These are phyloP conservation scores for Fraxinus nigra DNA, from an alignment of 305 asterid species.

Conservation along the genomic window DNA sequence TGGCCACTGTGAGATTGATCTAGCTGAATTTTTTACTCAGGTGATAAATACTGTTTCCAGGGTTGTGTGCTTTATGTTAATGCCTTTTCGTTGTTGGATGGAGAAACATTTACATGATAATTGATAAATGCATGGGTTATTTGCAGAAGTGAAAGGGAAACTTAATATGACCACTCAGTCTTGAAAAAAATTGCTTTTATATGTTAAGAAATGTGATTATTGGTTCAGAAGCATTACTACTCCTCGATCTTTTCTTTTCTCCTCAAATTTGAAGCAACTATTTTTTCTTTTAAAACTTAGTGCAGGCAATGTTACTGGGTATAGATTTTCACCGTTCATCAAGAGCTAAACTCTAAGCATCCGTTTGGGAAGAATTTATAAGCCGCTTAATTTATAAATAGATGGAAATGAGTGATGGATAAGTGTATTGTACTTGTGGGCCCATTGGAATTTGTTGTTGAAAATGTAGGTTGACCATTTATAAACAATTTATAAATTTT, in stretches of 20 bases:
- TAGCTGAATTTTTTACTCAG: conserved; percentile 72
- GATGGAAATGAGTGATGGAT: neutral
- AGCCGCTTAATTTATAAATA: neutral
- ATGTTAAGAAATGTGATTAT: neutral
- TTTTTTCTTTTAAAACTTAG: neutral
- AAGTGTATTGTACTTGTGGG: neutral
- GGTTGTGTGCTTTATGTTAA: conserved; percentile 9
- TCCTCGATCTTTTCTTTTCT: neutral
- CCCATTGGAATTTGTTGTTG: neutral
- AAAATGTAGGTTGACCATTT: neutral
- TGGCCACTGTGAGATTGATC: conserved; percentile 84
- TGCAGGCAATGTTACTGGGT: neutral
- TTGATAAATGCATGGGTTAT: conserved; percentile 11
- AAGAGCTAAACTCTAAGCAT: neutral
- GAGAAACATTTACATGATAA: conserved; percentile 1
- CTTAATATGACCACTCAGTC: neutral
- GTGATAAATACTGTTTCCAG: conserved; percentile 43
- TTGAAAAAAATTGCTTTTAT: neutral
- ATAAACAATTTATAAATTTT: neutral
- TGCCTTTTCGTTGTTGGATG: conserved; percentile 13
- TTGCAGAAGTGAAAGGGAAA: neutral
- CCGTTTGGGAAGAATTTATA: neutral
- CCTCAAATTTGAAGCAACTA: neutral
- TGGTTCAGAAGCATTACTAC: neutral
- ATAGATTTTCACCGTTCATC: neutral